Percentiles rank a stretch among this genome's conserved stretches.
phyloP scores from a whole-genome alignment of 768 basidiomycete genomes.

The Imleria badia region DNA sequence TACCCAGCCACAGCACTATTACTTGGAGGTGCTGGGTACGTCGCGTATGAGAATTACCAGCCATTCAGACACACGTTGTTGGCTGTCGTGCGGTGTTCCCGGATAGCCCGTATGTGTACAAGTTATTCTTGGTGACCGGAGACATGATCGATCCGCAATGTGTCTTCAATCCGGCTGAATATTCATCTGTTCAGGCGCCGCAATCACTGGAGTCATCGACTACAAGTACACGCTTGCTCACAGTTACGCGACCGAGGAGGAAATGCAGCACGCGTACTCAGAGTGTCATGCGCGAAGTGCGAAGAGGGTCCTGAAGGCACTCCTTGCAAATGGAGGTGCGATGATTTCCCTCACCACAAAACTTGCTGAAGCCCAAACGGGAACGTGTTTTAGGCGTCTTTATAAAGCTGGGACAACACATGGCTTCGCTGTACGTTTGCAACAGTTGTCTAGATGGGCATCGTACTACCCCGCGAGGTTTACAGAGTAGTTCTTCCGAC shows the following conservation, averaged over 20 bases:
- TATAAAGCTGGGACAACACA: conserved; percentile 89
- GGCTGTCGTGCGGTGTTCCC: conserved; percentile 75
- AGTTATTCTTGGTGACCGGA: conserved; percentile 22
- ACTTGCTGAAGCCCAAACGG: neutral
- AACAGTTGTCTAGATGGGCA: conserved; percentile 16
- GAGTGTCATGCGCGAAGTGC: conserved; percentile 86
- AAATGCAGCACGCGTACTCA: conserved; percentile 56
- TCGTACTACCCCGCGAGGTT: conserved; percentile 6
- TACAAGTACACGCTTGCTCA: conserved; percentile 68
- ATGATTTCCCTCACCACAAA: neutral
- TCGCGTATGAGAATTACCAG: conserved; percentile 66
- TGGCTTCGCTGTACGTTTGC: conserved; percentile 59
- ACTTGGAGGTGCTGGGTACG: conserved; percentile 32
- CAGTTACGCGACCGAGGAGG: conserved; percentile 49
- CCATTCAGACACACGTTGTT: conserved; percentile 75
- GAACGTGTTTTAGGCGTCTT: conserved; percentile 56
- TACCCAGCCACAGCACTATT: conserved; percentile 25
- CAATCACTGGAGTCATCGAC: conserved; percentile 62
- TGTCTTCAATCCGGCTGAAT: neutral
- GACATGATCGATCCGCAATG: conserved; percentile 20
- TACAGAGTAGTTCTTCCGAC: conserved; percentile 53
- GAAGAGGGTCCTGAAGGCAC: conserved; percentile 70
- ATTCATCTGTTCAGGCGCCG: conserved; percentile 46
- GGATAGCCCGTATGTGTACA: conserved; percentile 60
- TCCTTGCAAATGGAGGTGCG: conserved; percentile 84